phyloP scores from a whole-genome alignment of 805 yeast genomes.

The Candida sanyiensis region DNA sequence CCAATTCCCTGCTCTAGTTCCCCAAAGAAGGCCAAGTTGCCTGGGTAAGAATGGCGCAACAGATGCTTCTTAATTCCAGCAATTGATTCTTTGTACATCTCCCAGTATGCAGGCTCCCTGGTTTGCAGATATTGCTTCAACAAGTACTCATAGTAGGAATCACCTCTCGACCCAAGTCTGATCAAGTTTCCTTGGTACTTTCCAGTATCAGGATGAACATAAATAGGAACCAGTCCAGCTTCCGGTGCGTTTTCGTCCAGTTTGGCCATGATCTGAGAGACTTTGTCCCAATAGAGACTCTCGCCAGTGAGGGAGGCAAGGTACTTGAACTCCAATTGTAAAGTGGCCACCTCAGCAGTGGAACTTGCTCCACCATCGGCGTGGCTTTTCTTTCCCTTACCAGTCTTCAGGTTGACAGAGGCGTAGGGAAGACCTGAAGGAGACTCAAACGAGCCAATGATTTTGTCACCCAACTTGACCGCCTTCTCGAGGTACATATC shows the following conservation, averaged over 20 bases:
- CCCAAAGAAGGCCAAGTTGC: conserved; percentile 62
- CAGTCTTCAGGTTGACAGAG: conserved; percentile 64
- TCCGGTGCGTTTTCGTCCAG: conserved; percentile 58
- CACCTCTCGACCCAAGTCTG: conserved; percentile 87
- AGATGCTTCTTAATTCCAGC: conserved; percentile 70
- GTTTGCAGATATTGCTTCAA: conserved; percentile 84
- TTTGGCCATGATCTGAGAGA: conserved; percentile 65
- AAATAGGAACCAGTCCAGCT: conserved; percentile 82
- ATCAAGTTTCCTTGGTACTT: conserved; percentile 57
- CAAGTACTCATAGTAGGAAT: conserved; percentile 86
- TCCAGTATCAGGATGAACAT: conserved; percentile 70
- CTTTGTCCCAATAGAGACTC: conserved; percentile 67
- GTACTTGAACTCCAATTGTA: conserved; percentile 84
- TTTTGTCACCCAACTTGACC: conserved; percentile 65
- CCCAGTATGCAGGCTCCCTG: conserved; percentile 52
- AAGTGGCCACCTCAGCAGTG: conserved; percentile 84
- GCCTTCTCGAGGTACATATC: conserved; percentile 74
- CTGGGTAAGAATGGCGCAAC: conserved; percentile 55
- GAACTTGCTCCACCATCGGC: conserved; percentile 75
- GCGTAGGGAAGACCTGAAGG: conserved; percentile 71
- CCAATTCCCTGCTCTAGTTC: conserved; percentile 69
- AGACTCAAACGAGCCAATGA: conserved; percentile 64
- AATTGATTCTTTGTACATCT: conserved; percentile 72
- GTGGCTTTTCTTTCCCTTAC: conserved; percentile 54
- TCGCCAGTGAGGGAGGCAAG: conserved; percentile 79